These are phyloP conservation scores for Bipolaris oryzae DNA, from an alignment of 2,329 filamentous ascomycete species.

Conservation along the genomic window DNA sequence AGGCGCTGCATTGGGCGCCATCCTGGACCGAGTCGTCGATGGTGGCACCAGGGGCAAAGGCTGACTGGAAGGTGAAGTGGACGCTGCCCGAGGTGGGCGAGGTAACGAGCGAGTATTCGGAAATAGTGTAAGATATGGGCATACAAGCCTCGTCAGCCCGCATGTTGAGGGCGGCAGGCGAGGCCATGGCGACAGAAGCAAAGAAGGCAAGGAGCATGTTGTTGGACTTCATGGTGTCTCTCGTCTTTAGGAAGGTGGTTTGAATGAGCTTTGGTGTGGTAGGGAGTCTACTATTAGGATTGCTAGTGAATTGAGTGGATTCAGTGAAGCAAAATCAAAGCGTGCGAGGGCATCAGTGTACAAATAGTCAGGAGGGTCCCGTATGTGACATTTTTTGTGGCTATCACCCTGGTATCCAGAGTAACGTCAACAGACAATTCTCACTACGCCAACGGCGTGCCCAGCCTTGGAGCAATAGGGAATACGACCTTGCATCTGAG, in stretches of 20 bases:
- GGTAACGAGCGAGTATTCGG: constrained; percentile 27
- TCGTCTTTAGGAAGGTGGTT: neutral
- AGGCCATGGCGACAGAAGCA: constrained; percentile 28
- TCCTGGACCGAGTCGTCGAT: constrained; percentile 25
- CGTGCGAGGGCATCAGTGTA: neutral
- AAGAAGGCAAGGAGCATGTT: constrained; percentile 20
- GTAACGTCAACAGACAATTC: neutral
- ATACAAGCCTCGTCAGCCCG: constrained; percentile 23
- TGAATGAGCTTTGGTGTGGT: neutral
- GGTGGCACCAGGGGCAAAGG: constrained; percentile 16
- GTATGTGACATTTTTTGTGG: neutral
- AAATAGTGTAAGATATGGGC: constrained; percentile 35
- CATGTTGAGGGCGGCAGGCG: constrained; percentile 16
- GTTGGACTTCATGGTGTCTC: constrained; percentile 15
- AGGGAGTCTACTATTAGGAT: too few species aligned
- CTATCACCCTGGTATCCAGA: neutral
- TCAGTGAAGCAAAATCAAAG: neutral
- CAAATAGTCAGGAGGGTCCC: neutral
- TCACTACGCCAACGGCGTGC: neutral
- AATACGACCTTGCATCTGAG: constrained; percentile 13
- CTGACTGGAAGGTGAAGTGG: constrained; percentile 33
- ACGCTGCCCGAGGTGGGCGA: constrained; percentile 22
- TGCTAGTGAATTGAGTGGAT: neutral
- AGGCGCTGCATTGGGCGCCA: constrained; percentile 28
- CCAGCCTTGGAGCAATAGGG: constrained; percentile 1